Percentiles rank a stretch among this genome's conserved stretches.
phyloP scores from a whole-genome alignment of 1,284 basidiomycete genomes.

The Fomitopsis betulina region DNA sequence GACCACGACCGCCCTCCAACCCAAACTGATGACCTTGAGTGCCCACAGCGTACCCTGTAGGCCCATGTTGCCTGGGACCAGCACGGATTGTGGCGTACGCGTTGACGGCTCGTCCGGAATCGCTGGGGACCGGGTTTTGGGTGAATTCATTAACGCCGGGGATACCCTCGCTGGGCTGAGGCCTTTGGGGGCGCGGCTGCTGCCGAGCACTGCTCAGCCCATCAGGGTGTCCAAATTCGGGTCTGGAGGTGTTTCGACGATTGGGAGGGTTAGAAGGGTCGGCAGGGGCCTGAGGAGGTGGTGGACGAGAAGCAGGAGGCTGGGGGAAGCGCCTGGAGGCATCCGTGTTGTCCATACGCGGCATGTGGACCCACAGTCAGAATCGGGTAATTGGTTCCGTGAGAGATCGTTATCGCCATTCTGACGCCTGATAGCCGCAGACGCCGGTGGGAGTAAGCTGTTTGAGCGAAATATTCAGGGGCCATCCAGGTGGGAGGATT shows the following conservation, averaged over 20 bases:
- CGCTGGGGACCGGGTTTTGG: constrained; percentile 12
- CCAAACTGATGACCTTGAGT: constrained; percentile 9
- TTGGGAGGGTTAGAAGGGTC: constrained; percentile 10
- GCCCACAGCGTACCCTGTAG: constrained; percentile 8
- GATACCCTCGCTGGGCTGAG: constrained; percentile 8
- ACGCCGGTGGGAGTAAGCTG: neutral
- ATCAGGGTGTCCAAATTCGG: constrained; percentile 15
- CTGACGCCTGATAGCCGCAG: neutral
- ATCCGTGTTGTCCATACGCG: constrained; percentile 20
- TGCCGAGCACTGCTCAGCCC: constrained; percentile 12
- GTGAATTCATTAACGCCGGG: constrained; percentile 10
- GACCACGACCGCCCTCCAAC: constrained; percentile 8
- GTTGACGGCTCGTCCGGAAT: constrained; percentile 8
- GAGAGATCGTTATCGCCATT: neutral
- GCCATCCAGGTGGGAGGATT: neutral
- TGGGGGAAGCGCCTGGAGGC: constrained; percentile 19
- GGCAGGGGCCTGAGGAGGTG: constrained; percentile 14
- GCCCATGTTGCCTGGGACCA: constrained; percentile 17
- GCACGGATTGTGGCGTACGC: constrained; percentile 17
- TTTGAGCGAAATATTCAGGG: neutral
- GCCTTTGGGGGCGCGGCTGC: constrained; percentile 11
- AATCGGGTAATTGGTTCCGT: constrained; percentile 7
- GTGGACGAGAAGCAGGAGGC: constrained; percentile 14
- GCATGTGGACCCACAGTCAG: constrained; percentile 20
- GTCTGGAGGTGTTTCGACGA: constrained; percentile 12